phyloP scores from a whole-genome alignment of 768 basidiomycete genomes.

The Boletus tylopilopsis region DNA sequence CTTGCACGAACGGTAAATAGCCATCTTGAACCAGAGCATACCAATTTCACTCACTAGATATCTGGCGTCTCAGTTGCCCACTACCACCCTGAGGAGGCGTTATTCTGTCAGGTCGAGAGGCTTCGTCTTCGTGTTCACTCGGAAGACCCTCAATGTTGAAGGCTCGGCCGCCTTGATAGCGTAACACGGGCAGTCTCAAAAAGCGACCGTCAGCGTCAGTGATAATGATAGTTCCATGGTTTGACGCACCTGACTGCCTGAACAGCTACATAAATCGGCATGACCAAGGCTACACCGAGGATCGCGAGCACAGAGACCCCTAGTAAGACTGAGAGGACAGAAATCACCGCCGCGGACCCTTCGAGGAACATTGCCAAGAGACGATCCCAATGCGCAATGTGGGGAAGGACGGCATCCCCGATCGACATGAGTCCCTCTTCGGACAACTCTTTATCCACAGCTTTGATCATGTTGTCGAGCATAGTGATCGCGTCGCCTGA shows the following conservation, averaged over 20 bases:
- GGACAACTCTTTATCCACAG: conserved; percentile 13
- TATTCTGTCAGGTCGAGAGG: no score
- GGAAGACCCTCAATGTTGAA: no score
- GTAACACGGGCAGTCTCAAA: no score
- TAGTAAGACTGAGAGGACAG: conserved; percentile 11
- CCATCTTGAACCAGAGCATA: no score
- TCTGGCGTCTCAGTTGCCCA: no score
- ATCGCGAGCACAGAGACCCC: conserved; percentile 19
- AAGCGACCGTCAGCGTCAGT: no score
- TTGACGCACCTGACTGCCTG: conserved; percentile 10
- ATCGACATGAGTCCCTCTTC: conserved; percentile 16
- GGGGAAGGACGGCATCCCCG: conserved; percentile 15
- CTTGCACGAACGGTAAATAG: no score
- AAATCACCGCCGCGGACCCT: neutral
- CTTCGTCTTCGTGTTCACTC: no score
- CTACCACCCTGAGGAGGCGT: no score
- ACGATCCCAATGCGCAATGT: conserved; percentile 20
- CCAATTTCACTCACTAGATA: no score
- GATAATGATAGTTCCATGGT: no score
- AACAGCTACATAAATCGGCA: conserved; percentile 9
- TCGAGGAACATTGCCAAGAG: conserved; percentile 5
- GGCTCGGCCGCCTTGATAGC: no score
- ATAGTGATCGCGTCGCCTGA: conserved; percentile 14
- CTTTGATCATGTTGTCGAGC: conserved; percentile 20
- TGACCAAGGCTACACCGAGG: conserved; percentile 2